Evolutionary conservation across 805 yeast genomes (phyloP), one percentile per base, ranked within the genome.

Genomic region (Candida alai): DNA sequence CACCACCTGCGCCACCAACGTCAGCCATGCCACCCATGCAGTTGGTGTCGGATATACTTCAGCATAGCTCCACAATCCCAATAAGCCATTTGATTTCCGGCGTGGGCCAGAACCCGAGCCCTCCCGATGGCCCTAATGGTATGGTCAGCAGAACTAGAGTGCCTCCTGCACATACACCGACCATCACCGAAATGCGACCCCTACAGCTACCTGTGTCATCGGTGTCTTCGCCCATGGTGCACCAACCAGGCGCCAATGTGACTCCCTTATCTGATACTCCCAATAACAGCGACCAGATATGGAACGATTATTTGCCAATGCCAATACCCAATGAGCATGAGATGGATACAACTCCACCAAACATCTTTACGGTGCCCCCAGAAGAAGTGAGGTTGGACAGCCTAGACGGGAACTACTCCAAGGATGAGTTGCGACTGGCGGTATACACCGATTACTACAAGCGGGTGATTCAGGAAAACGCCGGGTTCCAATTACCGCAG

Each of bases 381-480:
- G 33, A 32, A 30, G n/a, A n/a, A n/a, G n/a, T n/a, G n/a, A n/a
- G n/a, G n/a, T n/a, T n/a, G n/a, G 36, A 32, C 8, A 37, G 33
- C 14, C 30, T 37, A 17, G 36, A 32, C 15, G 15, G 30, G 15
- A 33, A 29, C 11, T 26, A 21, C n/a, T 14, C 38, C 10, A 35
- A 34, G 23, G 39, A 41, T 10, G 42, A 41, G 12, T 21, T 38
- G 11, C 22, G 35, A 31, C 10, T 36, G 15, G 39, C 39, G 10
- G 17, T 41, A 6, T 41, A 38, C 22, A 36, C 34, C 13, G 42
- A 41, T 23, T 23, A 34, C 6, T 14, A 20, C 9, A 32, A 29
- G 6, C 32, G 33, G 19, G 19, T 35, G 12, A 32, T 28, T n/a
- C 19, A 28, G 9, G 26, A 27, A 8, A 32, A 36, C 22, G 19